Evolutionary conservation across 2,329 filamentous ascomycete species (phyloP).

Genomic region (Neofusicoccum umdonicola): DNA sequence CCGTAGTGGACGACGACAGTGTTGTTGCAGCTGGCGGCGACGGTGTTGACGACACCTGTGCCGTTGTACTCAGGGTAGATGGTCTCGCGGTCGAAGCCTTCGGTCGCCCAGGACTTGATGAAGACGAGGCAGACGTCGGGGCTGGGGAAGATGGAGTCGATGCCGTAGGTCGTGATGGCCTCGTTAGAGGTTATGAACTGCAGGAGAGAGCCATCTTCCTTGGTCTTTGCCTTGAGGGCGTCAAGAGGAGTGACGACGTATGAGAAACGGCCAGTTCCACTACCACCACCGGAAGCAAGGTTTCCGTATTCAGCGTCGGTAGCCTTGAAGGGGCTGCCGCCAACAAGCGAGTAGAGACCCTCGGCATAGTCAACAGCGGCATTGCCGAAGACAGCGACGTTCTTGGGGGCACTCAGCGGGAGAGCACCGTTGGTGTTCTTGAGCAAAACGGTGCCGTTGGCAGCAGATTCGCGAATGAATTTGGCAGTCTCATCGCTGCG

Average conservation of each 20-base stretch:
- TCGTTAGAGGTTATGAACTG: conserved; percentile 15
- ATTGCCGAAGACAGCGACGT: conserved; percentile 51
- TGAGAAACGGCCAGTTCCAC: conserved; percentile 39
- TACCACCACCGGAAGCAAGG: conserved; percentile 40
- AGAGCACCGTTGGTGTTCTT: conserved; percentile 52
- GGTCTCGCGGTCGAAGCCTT: conserved; percentile 42
- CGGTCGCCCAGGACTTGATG: conserved; percentile 54
- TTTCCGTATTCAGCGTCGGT: conserved; percentile 43
- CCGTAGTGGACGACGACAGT: conserved; percentile 51
- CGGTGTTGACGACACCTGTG: conserved; percentile 24
- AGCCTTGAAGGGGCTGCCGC: neutral
- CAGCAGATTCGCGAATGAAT: conserved; percentile 41
- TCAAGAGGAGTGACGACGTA: conserved; percentile 43
- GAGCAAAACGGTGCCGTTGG: conserved; percentile 42
- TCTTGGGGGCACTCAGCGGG: conserved; percentile 52
- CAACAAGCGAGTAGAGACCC: conserved; percentile 41
- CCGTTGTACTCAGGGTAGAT: conserved; percentile 44
- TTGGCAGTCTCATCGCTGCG: conserved; percentile 31
- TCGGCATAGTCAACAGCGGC: conserved; percentile 48
- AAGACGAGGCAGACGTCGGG: conserved; percentile 56
- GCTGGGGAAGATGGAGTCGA: conserved; percentile 24
- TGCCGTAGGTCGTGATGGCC: neutral
- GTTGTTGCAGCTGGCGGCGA: conserved; percentile 49
- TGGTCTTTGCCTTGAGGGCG: conserved; percentile 35
- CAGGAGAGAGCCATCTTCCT: conserved; percentile 8